Evolutionary conservation across 257 asterid genomes (phyloP).

Genomic region (Ligustrum vulgare): DNA sequence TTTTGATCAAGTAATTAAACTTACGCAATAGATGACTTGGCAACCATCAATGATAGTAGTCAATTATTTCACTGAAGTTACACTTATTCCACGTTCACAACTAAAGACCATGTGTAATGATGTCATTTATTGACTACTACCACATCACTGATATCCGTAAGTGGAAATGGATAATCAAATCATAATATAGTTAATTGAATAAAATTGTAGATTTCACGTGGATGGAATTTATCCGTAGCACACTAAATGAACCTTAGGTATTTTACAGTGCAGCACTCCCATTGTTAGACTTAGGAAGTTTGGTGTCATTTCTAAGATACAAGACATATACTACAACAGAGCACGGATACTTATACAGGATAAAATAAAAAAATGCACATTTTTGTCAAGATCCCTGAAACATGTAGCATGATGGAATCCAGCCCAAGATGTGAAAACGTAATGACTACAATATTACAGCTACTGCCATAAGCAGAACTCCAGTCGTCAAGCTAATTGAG

Average conservation of each 20-base stretch:
- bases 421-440: neutral
- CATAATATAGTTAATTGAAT: no score
- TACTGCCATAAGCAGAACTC: neutral
- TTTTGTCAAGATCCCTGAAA: neutral
- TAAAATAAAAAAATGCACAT: neutral
- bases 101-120: no score
- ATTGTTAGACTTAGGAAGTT: conserved; percentile 10
- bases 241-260: neutral
- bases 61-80: no score
- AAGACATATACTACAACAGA: neutral
- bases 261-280: neutral
- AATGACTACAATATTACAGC: neutral
- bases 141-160: no score
- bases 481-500: neutral
- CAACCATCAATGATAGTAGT: no score
- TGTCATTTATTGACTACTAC: no score
- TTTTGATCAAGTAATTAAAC: no score
- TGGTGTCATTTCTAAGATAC: neutral
- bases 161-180: no score
- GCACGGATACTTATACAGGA: neutral
- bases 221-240: neutral
- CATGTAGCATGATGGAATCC: conserved; percentile 4
- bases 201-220: no score
- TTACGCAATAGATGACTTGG: no score
- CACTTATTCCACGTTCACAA: no score